Base-by-base conservation (phyloP, 495 filamentous ascomycete genomes). In the Lepraria neglecta region DNA sequence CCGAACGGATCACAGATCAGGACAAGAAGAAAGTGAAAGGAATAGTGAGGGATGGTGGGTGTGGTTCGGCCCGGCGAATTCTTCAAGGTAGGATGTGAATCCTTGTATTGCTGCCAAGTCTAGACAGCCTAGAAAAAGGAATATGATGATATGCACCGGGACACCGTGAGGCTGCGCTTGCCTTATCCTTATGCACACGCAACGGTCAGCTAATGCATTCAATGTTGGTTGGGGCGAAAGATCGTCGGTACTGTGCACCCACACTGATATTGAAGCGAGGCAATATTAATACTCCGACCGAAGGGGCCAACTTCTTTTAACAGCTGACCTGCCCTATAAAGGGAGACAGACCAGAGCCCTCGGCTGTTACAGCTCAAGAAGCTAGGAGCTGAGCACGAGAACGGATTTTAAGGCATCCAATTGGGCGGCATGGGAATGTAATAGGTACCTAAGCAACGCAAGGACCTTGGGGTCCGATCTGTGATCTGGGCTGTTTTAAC, bases 181-280 rank as follows among this genome's bases (percentile, higher is more conserved):
- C 48, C 59, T 38, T 47, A 55, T 61, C 48, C 59, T 38, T 47
- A 55, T 61, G 42, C 17, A 61, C 17, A 38, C 24, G 40, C 59
- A 61, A 55, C 19, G 42, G 59, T 55, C 58, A 42, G 58, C 38
- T 46, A 50, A 42, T 48, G 38, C 44, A 45, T 42, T 30, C 48
- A 27, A 9, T 55, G 33, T 30, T 40, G 38, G 24, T 55, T 61
- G 50, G 47, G 42, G 50, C 59, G 50, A 61, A 47, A 42, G 59
- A 61, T 61, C 59, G 59, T 55, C 59, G 27, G 15, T 42, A 11
- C 43, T 52, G 50, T 28, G 51, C 30, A 54, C 50, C 59, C 50
- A 45, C 59, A 55, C 50, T 19, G 30, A 10, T 45, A n/a, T n/a
- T 31, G 59, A 17, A 35, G n/a, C 27, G 33, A 27, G 33, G 38